These are phyloP conservation scores for Barnettozyma siamensis DNA, from an alignment of 805 yeast species.

Conservation along the genomic window DNA sequence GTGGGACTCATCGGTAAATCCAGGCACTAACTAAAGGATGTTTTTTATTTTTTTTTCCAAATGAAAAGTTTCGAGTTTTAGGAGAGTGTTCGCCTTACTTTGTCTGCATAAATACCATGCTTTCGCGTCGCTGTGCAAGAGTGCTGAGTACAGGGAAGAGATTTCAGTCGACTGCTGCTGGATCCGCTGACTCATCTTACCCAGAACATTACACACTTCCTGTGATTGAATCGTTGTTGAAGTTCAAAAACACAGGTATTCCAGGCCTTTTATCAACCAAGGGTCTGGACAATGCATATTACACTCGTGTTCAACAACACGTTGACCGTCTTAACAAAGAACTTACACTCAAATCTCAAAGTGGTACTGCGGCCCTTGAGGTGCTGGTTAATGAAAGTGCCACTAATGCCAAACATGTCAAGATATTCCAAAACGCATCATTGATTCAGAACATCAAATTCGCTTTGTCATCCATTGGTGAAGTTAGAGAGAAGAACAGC, in stretches of 20 bases:
- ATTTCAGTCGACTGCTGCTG: conserved; percentile 2
- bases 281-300: conserved; percentile 49
- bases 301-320: conserved; percentile 35
- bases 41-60: not conserved
- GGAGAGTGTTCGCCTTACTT: not conserved
- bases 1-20: conserved; percentile 8
- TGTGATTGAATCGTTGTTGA: conserved; percentile 7
- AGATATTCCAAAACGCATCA: conserved; percentile 35
- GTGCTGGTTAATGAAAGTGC: conserved; percentile 24
- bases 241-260: conserved; percentile 32
- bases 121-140: not conserved
- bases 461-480: conserved; percentile 30
- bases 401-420: conserved; percentile 25
- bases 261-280: conserved; percentile 43
- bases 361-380: conserved; percentile 21
- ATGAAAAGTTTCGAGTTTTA: not conserved
- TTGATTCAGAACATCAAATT: conserved; percentile 33
- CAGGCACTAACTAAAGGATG: conserved; percentile 17
- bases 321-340: conserved; percentile 35
- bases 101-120: not conserved
- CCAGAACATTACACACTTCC: conserved; percentile 14
- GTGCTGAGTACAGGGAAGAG: not conserved
- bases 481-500: conserved; percentile 15
- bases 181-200: conserved; percentile 9
- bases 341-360: conserved; percentile 22